Base-by-base conservation (phyloP, 2,329 filamentous ascomycete species). In the Ophiosphaerella herpotricha region DNA sequence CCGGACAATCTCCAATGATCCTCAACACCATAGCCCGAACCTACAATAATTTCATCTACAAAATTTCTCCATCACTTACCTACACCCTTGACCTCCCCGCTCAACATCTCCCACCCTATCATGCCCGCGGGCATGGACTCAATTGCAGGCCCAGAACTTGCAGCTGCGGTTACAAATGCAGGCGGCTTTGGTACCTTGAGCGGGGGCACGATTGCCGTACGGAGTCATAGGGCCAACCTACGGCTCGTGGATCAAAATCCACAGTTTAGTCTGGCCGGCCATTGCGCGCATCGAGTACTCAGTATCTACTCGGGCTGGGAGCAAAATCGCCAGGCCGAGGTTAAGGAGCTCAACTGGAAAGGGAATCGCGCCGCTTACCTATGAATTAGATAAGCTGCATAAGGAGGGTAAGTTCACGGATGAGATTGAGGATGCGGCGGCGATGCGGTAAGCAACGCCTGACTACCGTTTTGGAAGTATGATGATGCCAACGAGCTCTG, bases 61-160 rank as follows among this genome's bases (percentile, higher is more conserved):
- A 34, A 32, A 53, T 56, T 48, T 7, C 48, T 14, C 50, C 48
- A 24, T 33, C 55, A 39, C 40, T 65, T 65, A 18, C 31, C 54
- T 12, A 66, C 61, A 2, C 61, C 57, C 9, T 49, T 67, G 14
- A 66, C 64, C 9, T 23, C 44, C 7, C 52, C 61, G 26, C 56
- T 68, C 13, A 43, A 43, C 2, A 54, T 68, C 36, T 26, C 54
- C 7, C 62, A 68, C 43, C 64, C 64, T n/a, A 60, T 66, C 31
- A 62, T 67, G 55, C 60, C 66, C 0, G 65, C 65, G 1, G 64
- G 64, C 18, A 66, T 67, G 63, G 61, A 61, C 46, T 54, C 58
- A 48, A 56, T 60, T 14, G 58, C 59, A 1, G 62, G 64, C 7
- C 51, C 60, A 5, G 34, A 57, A 32, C 64, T 67, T 42, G 59